Base-by-base conservation (phyloP, 129 eudicot genomes). In the Tanacetum coccineum region DNA sequence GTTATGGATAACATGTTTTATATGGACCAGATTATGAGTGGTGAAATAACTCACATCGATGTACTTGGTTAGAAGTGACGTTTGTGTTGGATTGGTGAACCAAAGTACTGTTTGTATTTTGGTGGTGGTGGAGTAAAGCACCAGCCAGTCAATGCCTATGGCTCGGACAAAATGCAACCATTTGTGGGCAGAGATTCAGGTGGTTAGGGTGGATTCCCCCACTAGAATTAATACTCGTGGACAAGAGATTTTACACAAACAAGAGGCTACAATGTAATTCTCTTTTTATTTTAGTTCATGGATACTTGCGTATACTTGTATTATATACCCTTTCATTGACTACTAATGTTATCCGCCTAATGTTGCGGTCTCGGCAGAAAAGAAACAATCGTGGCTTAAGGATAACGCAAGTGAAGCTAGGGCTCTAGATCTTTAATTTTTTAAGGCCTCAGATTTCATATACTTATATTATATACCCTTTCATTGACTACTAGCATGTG, bases 81-180 rank as follows among this genome's bases (percentile, higher is more conserved):
- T 26, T 66, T 15, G 70, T 28, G 40, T 66, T 51, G 71, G 9
- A 13, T 39, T 51, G 71, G 53, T 75, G 32, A 13, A 62, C 64
- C 64, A 63, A 73, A 64, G 65, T 65, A 65, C 66, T 53, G 19
- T 58, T 74, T 74, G 67, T 65, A 14, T 66, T 73, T 42, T 12
- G 58, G 60, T 65, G 72, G 71, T 55, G 71, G 58, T 73, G 48
- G 39, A 21, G 59, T 59, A 59, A 60, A 51, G 69, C 42, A 36
- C 46, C 53, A 48, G 19, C 44, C 45, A 22, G 25, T 14, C 17
- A 17, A 50, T 21, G 46, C 17, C 42, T 44, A 44, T 56, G 74
- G 47, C 49, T 68, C 53, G 40, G 42, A 36, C 42, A 36, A 36
- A 36, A 36, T 36, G 42, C 42, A 9, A 20, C 62, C 36, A 67